Evolutionary conservation across 2,329 filamentous ascomycete genomes (phyloP).

Genomic region (Whalleya microplaca): DNA sequence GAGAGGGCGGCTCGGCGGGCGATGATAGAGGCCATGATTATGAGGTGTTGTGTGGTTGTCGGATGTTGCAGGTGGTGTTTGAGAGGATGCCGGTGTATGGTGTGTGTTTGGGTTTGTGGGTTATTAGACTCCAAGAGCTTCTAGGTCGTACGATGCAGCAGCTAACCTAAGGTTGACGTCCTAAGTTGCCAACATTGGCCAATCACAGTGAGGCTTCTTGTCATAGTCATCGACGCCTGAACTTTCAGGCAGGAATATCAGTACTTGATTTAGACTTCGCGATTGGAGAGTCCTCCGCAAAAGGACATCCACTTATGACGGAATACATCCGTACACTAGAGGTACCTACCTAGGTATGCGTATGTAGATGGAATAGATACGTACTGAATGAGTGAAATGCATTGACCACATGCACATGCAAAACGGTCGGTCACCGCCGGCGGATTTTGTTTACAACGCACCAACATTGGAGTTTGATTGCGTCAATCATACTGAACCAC

Average conservation of each 20-base stretch:
- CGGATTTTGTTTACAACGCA: too few relatives aligned
- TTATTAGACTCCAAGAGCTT: slow-evolving; percentile 15
- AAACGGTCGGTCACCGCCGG: neutral
- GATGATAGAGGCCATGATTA: slow-evolving; percentile 60
- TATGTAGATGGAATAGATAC: too few relatives aligned
- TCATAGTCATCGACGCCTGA: slow-evolving; percentile 14
- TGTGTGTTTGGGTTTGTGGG: slow-evolving; percentile 4
- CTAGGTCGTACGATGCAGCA: slow-evolving; percentile 19
- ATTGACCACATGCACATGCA: neutral
- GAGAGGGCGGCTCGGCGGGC: slow-evolving; percentile 49
- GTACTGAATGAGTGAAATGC: neutral
- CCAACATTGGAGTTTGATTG: neutral
- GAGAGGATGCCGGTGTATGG: slow-evolving; percentile 2
- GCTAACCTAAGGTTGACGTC: neutral
- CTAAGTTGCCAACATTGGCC: slow-evolving; percentile 12
- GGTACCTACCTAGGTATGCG: neutral
- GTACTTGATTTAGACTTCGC: too few relatives aligned
- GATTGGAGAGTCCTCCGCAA: too few relatives aligned
- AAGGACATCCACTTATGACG: too few relatives aligned
- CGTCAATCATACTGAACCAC: neutral
- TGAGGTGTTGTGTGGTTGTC: slow-evolving; percentile 19
- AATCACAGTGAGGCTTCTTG: slow-evolving; percentile 9
- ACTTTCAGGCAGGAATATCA: slow-evolving; percentile 4
- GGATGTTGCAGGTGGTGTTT: slow-evolving; percentile 12
- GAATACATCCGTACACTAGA: neutral